A percentile compares a stretch with the other conserved stretches of the same genome.
Conservation (phyloP, 2,329 filamentous ascomycete species). For the Aspergillus sp. region DNA sequence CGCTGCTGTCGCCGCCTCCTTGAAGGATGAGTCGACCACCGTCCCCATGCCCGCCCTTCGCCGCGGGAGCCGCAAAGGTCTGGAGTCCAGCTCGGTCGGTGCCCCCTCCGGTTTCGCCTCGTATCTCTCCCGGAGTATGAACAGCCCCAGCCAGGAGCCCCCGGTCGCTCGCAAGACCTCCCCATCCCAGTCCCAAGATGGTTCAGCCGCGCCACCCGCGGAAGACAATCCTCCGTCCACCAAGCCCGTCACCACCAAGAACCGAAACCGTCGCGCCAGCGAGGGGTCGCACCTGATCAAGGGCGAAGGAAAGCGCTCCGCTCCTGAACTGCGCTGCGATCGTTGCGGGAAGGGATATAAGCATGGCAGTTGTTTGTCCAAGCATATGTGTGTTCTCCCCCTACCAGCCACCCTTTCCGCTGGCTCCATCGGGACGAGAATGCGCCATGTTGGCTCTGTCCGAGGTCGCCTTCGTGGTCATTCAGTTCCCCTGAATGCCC, state of each 20-base stretch:
- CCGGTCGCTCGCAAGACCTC: conserved; percentile 39
- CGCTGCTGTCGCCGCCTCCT: conserved; percentile 58
- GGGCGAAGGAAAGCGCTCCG: conserved; percentile 74
- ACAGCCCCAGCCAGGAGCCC: conserved; percentile 32
- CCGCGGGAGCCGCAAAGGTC: conserved; percentile 53
- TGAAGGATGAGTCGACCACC: conserved; percentile 62
- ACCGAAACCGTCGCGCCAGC: conserved; percentile 66
- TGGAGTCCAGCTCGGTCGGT: conserved; percentile 61
- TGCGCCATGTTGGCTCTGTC: conserved; percentile 39
- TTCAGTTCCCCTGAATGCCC: conserved; percentile 26
- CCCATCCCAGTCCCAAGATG: conserved; percentile 29
- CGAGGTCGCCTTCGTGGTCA: conserved; percentile 39
- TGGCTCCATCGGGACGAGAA: conserved; percentile 38
- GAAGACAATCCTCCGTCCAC: conserved; percentile 48
- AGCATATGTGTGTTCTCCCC: conserved; percentile 93
- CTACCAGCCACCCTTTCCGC: conserved; percentile 48
- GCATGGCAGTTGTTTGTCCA: conserved; percentile 99
- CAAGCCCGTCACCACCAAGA: conserved; percentile 49
- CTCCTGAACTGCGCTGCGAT: conserved; percentile 87
- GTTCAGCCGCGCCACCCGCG: conserved; percentile 20
- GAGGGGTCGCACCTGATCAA: conserved; percentile 82
- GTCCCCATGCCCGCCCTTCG: conserved; percentile 58
- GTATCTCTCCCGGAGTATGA: conserved; percentile 41
- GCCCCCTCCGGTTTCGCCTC: conserved; percentile 39
- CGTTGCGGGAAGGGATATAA: conserved; percentile 99